A percentile compares a stretch with the other conserved stretches of the same genome.
Evolutionary conservation across 495 filamentous ascomycete genomes (phyloP).

Genomic region (Geopyxis carbonaria): DNA sequence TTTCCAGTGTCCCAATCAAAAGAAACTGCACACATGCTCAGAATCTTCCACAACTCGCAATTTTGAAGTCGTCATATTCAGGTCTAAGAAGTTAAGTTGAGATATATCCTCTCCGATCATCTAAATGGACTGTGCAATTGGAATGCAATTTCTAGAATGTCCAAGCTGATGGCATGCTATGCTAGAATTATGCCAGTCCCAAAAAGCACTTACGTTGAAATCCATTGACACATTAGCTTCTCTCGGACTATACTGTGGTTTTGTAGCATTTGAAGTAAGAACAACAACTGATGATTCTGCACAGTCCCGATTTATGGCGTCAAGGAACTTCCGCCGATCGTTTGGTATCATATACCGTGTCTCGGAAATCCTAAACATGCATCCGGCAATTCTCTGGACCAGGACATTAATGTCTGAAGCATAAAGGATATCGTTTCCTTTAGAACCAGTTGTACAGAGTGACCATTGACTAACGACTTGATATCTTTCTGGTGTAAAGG

Average conservation of each 20-base stretch:
- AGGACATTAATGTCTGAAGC: slow-evolving; percentile 5
- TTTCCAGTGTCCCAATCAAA: too few relatives aligned
- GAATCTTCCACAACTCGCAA: too few relatives aligned
- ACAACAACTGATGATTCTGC: not conserved
- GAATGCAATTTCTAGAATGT: slow-evolving; percentile 2
- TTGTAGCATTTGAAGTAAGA: not conserved
- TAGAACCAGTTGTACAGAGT: not conserved
- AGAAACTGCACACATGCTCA: too few relatives aligned
- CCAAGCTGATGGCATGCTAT: not conserved
- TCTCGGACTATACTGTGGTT: not conserved
- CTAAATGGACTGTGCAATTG: slow-evolving; percentile 1
- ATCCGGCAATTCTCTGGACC: slow-evolving; percentile 3
- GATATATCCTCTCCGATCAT: not conserved
- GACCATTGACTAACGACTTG: slow-evolving; percentile 2
- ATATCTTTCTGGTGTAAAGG: not conserved
- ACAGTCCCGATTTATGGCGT: not conserved
- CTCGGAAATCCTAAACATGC: slow-evolving; percentile 1
- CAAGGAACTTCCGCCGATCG: not conserved
- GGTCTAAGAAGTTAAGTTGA: too few relatives aligned
- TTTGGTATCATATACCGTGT: not conserved
- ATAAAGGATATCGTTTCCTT: slow-evolving; percentile 1
- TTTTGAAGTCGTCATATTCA: too few relatives aligned
- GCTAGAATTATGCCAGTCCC: slow-evolving; percentile 1
- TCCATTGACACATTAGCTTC: not conserved
- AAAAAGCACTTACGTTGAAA: not conserved